Percentiles rank a stretch among this genome's conserved stretches.
phyloP scores from a whole-genome alignment of 73 alveolate genomes.

The Paramecium sexaurelia region DNA sequence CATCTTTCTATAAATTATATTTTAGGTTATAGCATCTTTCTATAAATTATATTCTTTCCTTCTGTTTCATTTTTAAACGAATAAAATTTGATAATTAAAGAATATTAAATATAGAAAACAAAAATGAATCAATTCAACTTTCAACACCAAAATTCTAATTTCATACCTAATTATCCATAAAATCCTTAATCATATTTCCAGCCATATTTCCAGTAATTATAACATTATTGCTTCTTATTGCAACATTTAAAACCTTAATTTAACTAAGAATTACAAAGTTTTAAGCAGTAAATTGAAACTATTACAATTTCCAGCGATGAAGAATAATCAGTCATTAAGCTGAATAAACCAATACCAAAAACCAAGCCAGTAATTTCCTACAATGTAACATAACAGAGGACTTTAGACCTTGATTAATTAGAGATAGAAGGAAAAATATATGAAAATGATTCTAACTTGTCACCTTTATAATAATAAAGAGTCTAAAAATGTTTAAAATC shows the following conservation, averaged over 20 bases:
- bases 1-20: too few relatives aligned
- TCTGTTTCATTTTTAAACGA: not conserved
- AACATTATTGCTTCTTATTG: not conserved
- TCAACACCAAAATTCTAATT: not conserved
- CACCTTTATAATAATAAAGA: not conserved
- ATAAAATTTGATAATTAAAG: not conserved
- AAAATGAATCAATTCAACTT: not conserved
- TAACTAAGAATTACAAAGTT: not conserved
- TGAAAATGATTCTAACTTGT: not conserved
- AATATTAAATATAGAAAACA: not conserved
- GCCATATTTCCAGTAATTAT: not conserved
- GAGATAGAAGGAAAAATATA: not conserved
- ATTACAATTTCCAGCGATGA: not conserved
- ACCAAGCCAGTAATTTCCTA: not conserved
- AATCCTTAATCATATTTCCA: not conserved
- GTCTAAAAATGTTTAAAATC: constrained; percentile 3
- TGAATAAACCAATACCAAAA: not conserved
- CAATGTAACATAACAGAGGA: not conserved
- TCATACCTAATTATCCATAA: not conserved
- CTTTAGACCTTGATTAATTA: not conserved
- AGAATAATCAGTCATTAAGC: not conserved
- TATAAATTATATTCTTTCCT: not conserved
- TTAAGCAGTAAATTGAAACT: not conserved
- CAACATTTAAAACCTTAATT: not conserved
- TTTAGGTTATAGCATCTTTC: too few relatives aligned